Evolutionary conservation across 108 stramenopile genomes (phyloP).

Genomic region (Discostella pseudostelligera): DNA sequence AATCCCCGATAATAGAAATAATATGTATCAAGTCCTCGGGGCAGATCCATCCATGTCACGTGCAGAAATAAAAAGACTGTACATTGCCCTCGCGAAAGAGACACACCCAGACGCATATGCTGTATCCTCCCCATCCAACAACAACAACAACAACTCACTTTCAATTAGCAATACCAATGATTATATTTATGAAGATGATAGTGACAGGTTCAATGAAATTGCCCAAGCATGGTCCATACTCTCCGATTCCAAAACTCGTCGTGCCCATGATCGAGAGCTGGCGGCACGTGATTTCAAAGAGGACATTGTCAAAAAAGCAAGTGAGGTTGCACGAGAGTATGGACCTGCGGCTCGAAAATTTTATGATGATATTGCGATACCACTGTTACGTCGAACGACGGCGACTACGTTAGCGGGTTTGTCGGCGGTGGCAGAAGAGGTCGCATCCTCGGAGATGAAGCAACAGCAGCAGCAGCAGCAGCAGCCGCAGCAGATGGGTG

Average conservation of each 20-base stretch:
- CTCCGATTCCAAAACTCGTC: slow-evolving; percentile 52
- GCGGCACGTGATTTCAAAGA: slow-evolving; percentile 49
- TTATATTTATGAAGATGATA: too few species aligned
- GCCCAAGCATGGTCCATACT: slow-evolving; percentile 65
- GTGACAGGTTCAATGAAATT: slow-evolving; percentile 61
- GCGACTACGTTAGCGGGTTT: slow-evolving; percentile 62
- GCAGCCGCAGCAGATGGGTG: neutral
- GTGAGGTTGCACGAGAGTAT: slow-evolving; percentile 29
- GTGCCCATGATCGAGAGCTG: slow-evolving; percentile 66
- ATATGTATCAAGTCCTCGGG: slow-evolving; percentile 68
- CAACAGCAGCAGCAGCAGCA: slow-evolving; percentile 9
- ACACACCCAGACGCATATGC: slow-evolving; percentile 79
- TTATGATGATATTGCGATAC: slow-evolving; percentile 66
- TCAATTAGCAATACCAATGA: slow-evolving; percentile 7
- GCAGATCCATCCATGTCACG: slow-evolving; percentile 53
- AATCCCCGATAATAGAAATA: neutral
- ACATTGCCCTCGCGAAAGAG: slow-evolving; percentile 55
- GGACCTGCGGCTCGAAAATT: slow-evolving; percentile 48
- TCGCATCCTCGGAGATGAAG: neutral
- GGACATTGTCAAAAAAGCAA: slow-evolving; percentile 18
- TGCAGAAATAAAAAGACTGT: slow-evolving; percentile 60
- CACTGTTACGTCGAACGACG: slow-evolving; percentile 63
- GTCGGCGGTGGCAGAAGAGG: slow-evolving; percentile 39
- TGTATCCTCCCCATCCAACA: slow-evolving; percentile 14
- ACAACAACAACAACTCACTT: too few species aligned